Base-by-base conservation (phyloP, 140 eudicot species). In the Flaveria floridana region DNA sequence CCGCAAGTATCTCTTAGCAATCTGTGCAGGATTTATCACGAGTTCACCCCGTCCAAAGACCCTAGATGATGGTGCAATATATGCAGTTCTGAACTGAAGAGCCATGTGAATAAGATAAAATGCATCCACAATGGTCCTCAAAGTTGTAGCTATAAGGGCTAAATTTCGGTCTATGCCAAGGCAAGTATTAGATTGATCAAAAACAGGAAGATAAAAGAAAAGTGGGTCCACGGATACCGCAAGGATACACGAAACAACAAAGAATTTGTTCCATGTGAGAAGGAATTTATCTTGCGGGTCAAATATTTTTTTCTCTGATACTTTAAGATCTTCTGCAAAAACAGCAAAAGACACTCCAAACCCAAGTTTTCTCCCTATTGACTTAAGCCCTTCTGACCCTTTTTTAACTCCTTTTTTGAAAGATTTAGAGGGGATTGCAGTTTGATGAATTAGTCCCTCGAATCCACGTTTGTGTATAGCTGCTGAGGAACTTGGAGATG, bases 1-100 rank as follows among this genome's bases (percentile, higher is more conserved):
- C 74, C 73, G 76, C 82, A 91, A 58, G 63, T 91, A 91, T 71
- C 92, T 78, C 74, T 83, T 91, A 3, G 97, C 97, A 68, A 91
- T 91, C 72, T 88, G 79, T 47, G 82, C 83, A 68, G 92, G 81
- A 86, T 91, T 95, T 53, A 91, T 88, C 52, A 91, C 97, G 66
- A 91, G 96, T 82, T 88, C 95, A 70, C 97, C 97, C 51, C 96
- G 83, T 59, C 97, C 97, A 78, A 91, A 91, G 56, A 91, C 96
- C 71, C 97, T 83, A 34, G 97, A 91, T 0, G 97, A 91, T 23
- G 97, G 97, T 20, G 97, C 97, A 75, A 91, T 83, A 68, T 83
- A 91, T 59, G 95, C 97, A 12, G 97, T 91, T 50, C 92, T 87
- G 64, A 91, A 91, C 57, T 88, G 91, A 59, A 91, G 97, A 63